Conservation (phyloP, 306 rosid genomes). For the Malus fusca region DNA sequence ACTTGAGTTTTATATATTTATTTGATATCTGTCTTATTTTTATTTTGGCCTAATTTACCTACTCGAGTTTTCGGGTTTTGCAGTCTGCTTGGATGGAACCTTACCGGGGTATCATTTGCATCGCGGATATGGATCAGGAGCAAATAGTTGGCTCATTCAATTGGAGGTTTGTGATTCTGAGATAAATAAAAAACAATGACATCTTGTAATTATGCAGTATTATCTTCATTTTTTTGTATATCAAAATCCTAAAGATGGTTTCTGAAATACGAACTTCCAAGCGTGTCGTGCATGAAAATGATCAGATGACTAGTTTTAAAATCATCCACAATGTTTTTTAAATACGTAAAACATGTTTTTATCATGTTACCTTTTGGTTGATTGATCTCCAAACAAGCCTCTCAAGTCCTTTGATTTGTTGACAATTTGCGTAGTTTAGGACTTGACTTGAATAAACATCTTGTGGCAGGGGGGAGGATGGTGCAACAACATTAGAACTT, state of each 20-base stretch:
- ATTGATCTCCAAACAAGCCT: not conserved
- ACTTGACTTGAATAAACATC: conserved; percentile 14
- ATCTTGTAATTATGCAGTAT: not conserved
- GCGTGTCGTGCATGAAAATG: not conserved
- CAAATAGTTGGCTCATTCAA: conserved; percentile 82
- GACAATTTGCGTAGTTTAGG: not conserved
- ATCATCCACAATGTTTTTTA: not conserved
- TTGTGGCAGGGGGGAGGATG: conserved; percentile 95
- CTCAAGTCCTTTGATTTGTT: not conserved
- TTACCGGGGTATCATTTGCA: conserved; percentile 86
- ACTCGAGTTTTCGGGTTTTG: not conserved
- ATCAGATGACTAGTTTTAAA: not conserved
- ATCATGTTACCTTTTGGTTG: not conserved
- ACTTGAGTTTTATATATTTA: not conserved
- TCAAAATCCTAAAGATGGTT: not conserved
- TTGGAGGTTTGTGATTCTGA: conserved; percentile 72
- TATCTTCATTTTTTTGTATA: not conserved
- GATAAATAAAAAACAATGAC: not conserved
- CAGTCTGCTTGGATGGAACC: conserved; percentile 96
- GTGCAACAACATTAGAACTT: conserved; percentile 73
- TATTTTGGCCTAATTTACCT: conserved; percentile 6
- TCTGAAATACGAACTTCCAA: not conserved
- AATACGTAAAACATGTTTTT: not conserved
- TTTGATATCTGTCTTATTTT: conserved; percentile 5
- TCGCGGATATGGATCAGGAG: conserved; percentile 81